Evolutionary conservation across 2,329 filamentous ascomycete species (phyloP).

Genomic region (Zasmidium citrigriseum): DNA sequence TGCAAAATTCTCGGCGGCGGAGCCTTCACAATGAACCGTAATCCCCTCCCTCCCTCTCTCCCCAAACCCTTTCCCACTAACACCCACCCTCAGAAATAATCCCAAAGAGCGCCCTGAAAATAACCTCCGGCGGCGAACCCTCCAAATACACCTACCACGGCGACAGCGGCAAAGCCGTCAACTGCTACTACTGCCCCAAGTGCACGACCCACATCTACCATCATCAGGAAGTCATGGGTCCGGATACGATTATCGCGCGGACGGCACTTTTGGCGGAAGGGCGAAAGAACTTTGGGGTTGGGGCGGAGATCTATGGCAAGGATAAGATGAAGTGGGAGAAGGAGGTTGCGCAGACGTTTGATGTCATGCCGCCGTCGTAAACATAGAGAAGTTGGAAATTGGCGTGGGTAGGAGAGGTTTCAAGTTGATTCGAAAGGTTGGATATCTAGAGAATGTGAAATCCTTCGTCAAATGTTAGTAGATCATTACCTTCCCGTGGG

Average conservation of each 20-base stretch:
- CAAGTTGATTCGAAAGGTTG: no score
- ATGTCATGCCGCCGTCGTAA: slow-evolving; percentile 45
- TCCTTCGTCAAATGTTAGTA: neutral
- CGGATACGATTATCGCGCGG: slow-evolving; percentile 54
- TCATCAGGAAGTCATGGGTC: slow-evolving; percentile 54
- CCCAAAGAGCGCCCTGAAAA: slow-evolving; percentile 49
- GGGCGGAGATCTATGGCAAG: slow-evolving; percentile 59
- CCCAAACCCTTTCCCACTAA: no score
- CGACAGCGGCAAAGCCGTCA: slow-evolving; percentile 53
- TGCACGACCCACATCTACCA: slow-evolving; percentile 60
- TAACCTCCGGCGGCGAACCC: slow-evolving; percentile 52
- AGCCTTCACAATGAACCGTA: slow-evolving; percentile 56
- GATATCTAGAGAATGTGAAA: neutral
- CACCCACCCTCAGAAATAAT: no score
- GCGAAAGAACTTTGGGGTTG: slow-evolving; percentile 50
- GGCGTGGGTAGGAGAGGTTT: no score
- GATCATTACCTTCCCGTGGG: neutral
- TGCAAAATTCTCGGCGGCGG: slow-evolving; percentile 56
- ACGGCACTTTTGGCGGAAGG: slow-evolving; percentile 51
- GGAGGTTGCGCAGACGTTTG: slow-evolving; percentile 51
- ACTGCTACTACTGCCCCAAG: slow-evolving; percentile 61
- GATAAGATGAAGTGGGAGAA: slow-evolving; percentile 54
- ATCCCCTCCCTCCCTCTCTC: no score
- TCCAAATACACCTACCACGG: slow-evolving; percentile 59
- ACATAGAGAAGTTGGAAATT: no score